Evolutionary conservation across 148 eudicot genomes (phyloP).

Genomic region (Euryodendron excelsum): DNA sequence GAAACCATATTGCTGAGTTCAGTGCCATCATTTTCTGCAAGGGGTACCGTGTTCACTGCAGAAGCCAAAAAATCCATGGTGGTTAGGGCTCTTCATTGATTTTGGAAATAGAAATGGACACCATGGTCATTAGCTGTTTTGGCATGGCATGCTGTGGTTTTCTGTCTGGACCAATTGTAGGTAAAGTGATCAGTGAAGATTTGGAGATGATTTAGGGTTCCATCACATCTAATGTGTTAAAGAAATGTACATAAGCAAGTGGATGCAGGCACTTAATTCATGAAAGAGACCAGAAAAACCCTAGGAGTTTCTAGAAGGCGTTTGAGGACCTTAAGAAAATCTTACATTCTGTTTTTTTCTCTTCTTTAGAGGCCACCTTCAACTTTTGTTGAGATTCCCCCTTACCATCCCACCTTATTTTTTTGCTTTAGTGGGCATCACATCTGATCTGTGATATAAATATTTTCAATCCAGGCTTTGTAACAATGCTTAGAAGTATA

Average conservation of each 20-base stretch:
- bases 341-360: neutral
- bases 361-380: constrained; percentile 19
- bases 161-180: neutral
- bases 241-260: neutral
- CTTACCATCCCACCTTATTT: neutral
- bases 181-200: neutral
- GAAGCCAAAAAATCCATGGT: too few relatives aligned
- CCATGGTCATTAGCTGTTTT: neutral
- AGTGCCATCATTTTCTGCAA: too few relatives aligned
- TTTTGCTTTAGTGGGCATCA: constrained; percentile 18
- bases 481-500: neutral
- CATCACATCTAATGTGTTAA: neutral
- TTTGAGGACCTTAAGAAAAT: constrained; percentile 3
- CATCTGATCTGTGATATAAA: neutral
- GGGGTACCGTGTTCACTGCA: too few relatives aligned
- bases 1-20: too few relatives aligned
- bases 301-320: constrained; percentile 2
- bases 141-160: neutral
- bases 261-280: neutral
- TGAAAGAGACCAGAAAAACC: constrained; percentile 2
- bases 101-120: neutral
- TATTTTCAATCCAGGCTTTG: neutral
- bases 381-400: constrained; percentile 17
- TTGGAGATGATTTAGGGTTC: neutral
- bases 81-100: neutral